Evolutionary conservation across 2,329 filamentous ascomycete genomes (phyloP), one percentile per base, ranked within the genome.

Genomic region (Amylocarpus encephaloides): DNA sequence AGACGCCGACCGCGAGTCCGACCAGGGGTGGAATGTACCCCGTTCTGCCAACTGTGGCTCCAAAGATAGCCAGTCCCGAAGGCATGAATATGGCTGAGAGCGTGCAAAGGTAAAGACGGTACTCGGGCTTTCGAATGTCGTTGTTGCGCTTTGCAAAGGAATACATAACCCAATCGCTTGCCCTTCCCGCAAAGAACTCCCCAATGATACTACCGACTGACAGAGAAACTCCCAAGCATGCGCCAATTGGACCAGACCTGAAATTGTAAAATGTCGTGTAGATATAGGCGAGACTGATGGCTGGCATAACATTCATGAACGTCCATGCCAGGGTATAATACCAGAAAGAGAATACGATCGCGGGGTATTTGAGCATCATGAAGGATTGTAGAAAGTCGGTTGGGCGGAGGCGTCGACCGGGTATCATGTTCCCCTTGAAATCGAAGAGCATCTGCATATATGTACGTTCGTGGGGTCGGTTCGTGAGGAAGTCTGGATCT

Each of bases 271-370:
- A 60, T 12, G 54, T 32, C 1, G 62, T 63, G 43, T 63, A 63
- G 10, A 63, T 59, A 16, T 49, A 54, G 1, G 62, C 61, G 11
- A 64, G 29, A 1, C 54, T 50, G 26, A 64, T 54, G 16, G 62
- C 62, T 11, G 62, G 62, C 41, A 64, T 46, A 10, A 64, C 58
- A 15, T 64, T 64, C 33, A 60, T 59, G 36, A 64, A 63, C 3
- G 61, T 60, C 62, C 62, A 64, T 15, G 53, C 48, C 53, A 54
- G 59, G n/a, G 51, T 59, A 40, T 64, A 64, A 42, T 64, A 64
- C 53, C 55, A 61, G 47, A 62, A 62, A 3, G 62, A 57, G 43
- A 64, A 58, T 22, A 56, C 7, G 40, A 64, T 48, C 2, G 56
- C 59, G 10, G 62, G 61, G 40, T 64, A 64, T 35, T 59, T 55